Conservation (phyloP, 2,329 filamentous ascomycete species). For the Endothia cerciana region DNA sequence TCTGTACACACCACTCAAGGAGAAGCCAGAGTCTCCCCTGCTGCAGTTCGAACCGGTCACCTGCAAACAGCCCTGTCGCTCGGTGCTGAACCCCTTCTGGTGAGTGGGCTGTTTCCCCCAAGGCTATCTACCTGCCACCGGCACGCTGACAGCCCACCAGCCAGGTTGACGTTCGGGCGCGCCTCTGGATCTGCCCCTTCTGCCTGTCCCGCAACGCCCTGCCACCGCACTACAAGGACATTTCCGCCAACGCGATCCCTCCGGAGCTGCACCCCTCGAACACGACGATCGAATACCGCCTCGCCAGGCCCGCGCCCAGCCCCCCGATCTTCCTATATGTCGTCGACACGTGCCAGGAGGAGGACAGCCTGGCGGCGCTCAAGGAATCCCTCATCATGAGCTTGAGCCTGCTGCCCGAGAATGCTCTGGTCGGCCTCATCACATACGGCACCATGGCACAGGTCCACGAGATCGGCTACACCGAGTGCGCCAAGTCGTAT, state of each 20-base stretch:
- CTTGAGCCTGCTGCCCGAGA: conserved; percentile 78
- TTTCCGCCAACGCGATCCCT: conserved; percentile 79
- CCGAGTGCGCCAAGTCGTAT: conserved; percentile 97
- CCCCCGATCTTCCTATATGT: conserved; percentile 87
- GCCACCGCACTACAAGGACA: conserved; percentile 88
- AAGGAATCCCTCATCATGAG: conserved; percentile 89
- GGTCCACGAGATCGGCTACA: conserved; percentile 97
- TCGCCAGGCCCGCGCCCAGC: conserved; percentile 80
- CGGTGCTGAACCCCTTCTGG: conserved; percentile 97
- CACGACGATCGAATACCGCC: conserved; percentile 87
- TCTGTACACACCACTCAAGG: conserved; percentile 93
- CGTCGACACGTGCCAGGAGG: conserved; percentile 86
- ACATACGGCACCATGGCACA: conserved; percentile 95
- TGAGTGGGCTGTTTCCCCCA: conserved; percentile 47
- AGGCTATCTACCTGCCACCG: not conserved
- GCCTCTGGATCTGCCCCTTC: conserved; percentile 89
- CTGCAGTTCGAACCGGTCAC: conserved; percentile 96
- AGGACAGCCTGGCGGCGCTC: conserved; percentile 79
- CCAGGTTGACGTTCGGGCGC: conserved; percentile 81
- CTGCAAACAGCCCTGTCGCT: conserved; percentile 94
- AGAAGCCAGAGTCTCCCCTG: conserved; percentile 85
- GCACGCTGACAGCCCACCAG: conserved; percentile 47
- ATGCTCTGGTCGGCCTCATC: conserved; percentile 80
- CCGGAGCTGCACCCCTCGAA: conserved; percentile 81
- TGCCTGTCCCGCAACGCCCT: conserved; percentile 83